phyloP scores from a whole-genome alignment of 2,329 filamentous ascomycete species.

The Diaporthe vexans region DNA sequence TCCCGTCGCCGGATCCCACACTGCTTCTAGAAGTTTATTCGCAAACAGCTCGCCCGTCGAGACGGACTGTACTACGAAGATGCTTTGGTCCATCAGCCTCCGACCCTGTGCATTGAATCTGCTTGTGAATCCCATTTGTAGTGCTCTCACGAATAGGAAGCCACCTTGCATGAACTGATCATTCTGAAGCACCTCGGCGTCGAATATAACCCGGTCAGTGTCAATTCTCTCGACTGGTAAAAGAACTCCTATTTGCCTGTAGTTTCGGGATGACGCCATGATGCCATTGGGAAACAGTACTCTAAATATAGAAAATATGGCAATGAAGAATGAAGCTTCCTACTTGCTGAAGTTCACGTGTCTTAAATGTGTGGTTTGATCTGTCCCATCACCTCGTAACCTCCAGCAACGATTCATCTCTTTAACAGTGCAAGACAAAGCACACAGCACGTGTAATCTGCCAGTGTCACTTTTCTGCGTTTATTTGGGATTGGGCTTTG shows the following conservation, averaged over 20 bases:
- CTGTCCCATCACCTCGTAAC: neutral
- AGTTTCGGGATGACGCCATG: neutral
- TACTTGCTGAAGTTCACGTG: neutral
- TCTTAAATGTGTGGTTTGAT: too few species aligned
- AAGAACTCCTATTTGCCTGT: constrained; percentile 2
- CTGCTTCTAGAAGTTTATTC: neutral
- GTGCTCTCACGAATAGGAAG: neutral
- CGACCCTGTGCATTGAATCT: neutral
- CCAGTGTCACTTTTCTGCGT: neutral
- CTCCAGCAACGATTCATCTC: neutral
- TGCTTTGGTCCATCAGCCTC: neutral
- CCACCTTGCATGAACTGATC: neutral
- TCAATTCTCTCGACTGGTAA: neutral
- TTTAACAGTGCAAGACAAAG: too few species aligned
- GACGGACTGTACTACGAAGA: neutral
- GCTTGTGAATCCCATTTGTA: neutral
- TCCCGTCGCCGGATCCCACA: neutral
- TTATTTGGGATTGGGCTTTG: too few species aligned
- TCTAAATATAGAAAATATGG: neutral
- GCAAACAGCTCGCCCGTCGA: neutral
- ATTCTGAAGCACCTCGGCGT: neutral
- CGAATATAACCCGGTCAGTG: neutral
- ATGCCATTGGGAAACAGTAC: neutral
- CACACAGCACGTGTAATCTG: neutral
- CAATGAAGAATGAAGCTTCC: neutral